Percentiles rank a stretch among this genome's conserved stretches.
Evolutionary conservation across 164 flowering plant genomes (phyloP).

Genomic region (Berberis thunbergii): DNA sequence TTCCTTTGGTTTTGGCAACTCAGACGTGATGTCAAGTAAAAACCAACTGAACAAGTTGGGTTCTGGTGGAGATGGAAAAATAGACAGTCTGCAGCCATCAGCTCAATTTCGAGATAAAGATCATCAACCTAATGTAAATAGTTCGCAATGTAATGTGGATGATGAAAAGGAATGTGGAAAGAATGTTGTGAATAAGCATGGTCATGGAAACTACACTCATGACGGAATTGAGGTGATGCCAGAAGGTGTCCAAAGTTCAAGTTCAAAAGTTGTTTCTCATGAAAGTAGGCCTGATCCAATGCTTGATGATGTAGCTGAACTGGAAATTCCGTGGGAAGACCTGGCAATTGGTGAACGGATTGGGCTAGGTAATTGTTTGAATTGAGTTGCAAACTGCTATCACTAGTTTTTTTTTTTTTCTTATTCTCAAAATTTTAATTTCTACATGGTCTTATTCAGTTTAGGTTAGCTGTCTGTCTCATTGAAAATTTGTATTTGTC

Average conservation of each 20-base stretch:
- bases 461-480: too few species aligned
- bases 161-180: constrained; percentile 18
- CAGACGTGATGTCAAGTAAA: constrained; percentile 10
- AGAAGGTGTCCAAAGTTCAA: constrained; percentile 30
- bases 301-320: constrained; percentile 72
- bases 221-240: constrained; percentile 36
- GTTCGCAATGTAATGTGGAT: constrained; percentile 17
- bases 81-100: constrained; percentile 2
- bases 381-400: neutral
- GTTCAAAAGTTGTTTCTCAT: constrained; percentile 22
- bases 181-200: constrained; percentile 21
- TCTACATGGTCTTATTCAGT: neutral
- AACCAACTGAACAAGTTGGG: constrained; percentile 16
- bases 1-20: constrained; percentile 14
- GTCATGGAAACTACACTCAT: constrained; percentile 24
- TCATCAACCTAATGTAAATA: constrained; percentile 10
- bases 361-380: constrained; percentile 68
- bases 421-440: neutral
- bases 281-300: constrained; percentile 45
- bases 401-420: neutral
- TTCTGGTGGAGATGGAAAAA: constrained; percentile 16
- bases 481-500: too few species aligned
- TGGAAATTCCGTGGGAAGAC: constrained; percentile 95
- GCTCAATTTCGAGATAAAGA: constrained; percentile 12
- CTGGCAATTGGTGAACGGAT: constrained; percentile 91